Evolutionary conservation across 352 stramenopile genomes (phyloP).

Genomic region (Pythium sp.): DNA sequence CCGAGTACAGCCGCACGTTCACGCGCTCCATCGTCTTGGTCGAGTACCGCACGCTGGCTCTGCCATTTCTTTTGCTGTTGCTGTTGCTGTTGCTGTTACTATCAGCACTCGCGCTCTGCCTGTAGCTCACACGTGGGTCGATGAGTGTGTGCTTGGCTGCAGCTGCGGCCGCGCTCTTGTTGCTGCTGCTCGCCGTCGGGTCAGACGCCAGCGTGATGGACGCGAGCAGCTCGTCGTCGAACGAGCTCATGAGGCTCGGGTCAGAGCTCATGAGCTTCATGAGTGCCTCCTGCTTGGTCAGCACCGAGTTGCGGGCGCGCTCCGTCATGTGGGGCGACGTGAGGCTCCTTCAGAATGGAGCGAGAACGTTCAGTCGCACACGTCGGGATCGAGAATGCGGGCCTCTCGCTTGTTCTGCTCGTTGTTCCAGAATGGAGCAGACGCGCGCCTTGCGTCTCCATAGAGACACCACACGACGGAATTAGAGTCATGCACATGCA

Average conservation of each 20-base stretch:
- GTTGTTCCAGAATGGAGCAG: not conserved
- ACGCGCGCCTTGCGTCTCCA: not conserved
- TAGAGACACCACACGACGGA: not conserved
- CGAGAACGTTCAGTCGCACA: not conserved
- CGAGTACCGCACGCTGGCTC: constrained; percentile 1
- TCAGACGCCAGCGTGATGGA: constrained; percentile 34
- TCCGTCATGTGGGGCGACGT: not conserved
- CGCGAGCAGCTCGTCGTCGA: constrained; percentile 37
- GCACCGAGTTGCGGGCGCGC: constrained; percentile 21
- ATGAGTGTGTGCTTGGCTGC: constrained; percentile 15
- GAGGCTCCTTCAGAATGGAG: not conserved
- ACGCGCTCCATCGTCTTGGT: not conserved
- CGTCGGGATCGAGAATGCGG: constrained; percentile 9
- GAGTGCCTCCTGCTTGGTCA: constrained; percentile 41
- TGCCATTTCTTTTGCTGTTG: not conserved
- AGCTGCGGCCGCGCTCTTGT: not conserved
- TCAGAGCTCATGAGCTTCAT: constrained; percentile 44
- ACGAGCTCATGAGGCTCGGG: constrained; percentile 33
- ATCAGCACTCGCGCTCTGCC: not conserved
- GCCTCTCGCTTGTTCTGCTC: not conserved
- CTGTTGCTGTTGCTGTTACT: not conserved
- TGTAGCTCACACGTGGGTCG: constrained; percentile 17
- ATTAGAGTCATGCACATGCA: not conserved
- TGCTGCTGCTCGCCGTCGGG: not conserved
- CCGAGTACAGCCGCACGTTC: constrained; percentile 21